A percentile compares a stretch with the other conserved stretches of the same genome.
These are phyloP conservation scores for Sclerotiophoma versabilis DNA, from an alignment of 2,329 filamentous ascomycete genomes.

Conservation along the genomic window DNA sequence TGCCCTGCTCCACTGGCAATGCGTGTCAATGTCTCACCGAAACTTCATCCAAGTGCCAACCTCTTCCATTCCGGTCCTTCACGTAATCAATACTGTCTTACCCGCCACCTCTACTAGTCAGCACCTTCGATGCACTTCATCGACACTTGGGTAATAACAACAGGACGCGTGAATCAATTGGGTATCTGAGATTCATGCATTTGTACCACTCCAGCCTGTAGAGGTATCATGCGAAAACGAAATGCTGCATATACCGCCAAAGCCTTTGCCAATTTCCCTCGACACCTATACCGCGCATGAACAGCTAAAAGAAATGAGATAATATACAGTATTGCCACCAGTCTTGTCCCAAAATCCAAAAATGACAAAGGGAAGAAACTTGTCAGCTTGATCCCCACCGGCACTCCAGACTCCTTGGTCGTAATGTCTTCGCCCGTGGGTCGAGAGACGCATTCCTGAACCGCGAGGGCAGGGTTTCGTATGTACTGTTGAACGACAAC, in stretches of 20 bases:
- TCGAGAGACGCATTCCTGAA: conserved; percentile 8
- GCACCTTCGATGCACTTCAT: too few species aligned
- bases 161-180: conserved; percentile 9
- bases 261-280: conserved; percentile 16
- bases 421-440: conserved; percentile 12
- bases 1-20: neutral
- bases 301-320: conserved; percentile 1
- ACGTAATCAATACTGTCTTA: too few species aligned
- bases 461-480: neutral
- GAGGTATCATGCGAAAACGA: conserved; percentile 23
- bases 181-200: conserved; percentile 16
- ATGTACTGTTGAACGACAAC: conserved; percentile 7
- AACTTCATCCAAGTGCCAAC: conserved; percentile 1
- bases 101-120: too few species aligned
- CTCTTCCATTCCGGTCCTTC: too few species aligned
- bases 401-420: conserved; percentile 9
- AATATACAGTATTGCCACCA: conserved; percentile 14
- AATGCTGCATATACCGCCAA: conserved; percentile 11
- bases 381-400: conserved; percentile 1
- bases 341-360: conserved; percentile 2
- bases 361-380: neutral
- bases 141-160: too few species aligned
- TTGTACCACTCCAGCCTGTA: conserved; percentile 16
- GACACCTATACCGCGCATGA: neutral
- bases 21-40: conserved; percentile 12